These are phyloP conservation scores for Cordyceps javanica DNA, from an alignment of 2,329 filamentous ascomycete species.

Conservation along the genomic window DNA sequence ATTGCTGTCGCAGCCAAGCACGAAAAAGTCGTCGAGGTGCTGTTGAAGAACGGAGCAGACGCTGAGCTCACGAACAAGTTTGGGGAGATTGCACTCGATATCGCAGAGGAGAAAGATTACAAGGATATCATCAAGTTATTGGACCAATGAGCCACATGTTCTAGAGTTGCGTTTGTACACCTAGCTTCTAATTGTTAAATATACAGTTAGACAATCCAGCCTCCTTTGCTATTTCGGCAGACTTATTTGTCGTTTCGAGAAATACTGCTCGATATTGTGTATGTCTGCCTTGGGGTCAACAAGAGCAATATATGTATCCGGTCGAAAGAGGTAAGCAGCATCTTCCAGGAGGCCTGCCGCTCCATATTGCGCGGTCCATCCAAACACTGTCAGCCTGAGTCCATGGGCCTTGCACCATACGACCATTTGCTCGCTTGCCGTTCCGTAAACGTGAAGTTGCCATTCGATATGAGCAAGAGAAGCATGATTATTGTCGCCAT, in stretches of 20 bases:
- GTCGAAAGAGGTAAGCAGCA: conserved; percentile 3
- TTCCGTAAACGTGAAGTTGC: conserved; percentile 11
- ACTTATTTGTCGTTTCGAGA: background rate
- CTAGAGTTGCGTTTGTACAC: background rate
- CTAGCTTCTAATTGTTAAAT: background rate
- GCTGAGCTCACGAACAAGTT: background rate
- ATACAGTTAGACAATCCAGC: no score
- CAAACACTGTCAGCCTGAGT: conserved; percentile 2
- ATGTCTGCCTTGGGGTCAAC: background rate
- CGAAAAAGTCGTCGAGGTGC: conserved; percentile 6
- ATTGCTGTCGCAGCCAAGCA: background rate
- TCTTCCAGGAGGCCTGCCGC: background rate
- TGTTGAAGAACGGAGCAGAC: conserved; percentile 4
- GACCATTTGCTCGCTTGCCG: background rate
- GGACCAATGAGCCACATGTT: background rate
- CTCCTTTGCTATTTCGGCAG: background rate
- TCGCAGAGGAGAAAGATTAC: conserved; percentile 2
- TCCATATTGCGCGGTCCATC: background rate
- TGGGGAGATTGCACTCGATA: conserved; percentile 6
- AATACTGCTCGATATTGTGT: background rate
- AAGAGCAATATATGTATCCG: conserved; percentile 10
- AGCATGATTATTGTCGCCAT: background rate
- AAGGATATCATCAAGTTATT: background rate
- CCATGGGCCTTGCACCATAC: background rate
- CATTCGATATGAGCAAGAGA: conserved; percentile 6